Percentiles rank a stretch among this genome's conserved stretches.
These are phyloP conservation scores for Pythium aristosporum DNA, from an alignment of 352 stramenopile genomes.

Conservation along the genomic window DNA sequence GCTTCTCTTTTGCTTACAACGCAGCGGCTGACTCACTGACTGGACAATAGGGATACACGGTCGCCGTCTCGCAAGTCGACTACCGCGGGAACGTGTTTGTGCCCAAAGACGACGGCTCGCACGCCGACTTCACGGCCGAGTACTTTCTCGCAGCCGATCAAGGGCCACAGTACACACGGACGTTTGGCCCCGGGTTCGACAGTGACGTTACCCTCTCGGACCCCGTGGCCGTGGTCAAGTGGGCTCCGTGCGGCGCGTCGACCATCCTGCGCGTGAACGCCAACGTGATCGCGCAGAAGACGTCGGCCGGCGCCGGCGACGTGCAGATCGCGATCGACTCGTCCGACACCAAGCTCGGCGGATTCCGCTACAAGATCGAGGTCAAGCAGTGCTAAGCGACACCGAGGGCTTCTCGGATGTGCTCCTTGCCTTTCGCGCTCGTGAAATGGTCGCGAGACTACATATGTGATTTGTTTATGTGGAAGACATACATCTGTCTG, in stretches of 20 bases:
- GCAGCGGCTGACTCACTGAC: too few species aligned
- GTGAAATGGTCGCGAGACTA: too few species aligned
- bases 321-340: conserved; percentile 53
- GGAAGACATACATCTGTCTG: too few species aligned
- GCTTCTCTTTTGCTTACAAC: too few species aligned
- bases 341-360: conserved; percentile 40
- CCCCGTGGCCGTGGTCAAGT: conserved; percentile 40
- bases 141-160: conserved; percentile 51
- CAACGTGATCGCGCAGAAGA: conserved; percentile 42
- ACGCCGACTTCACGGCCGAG: conserved; percentile 44
- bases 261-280: conserved; percentile 53
- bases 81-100: conserved; percentile 47
- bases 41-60: conserved; percentile 13
- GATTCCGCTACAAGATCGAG: conserved; percentile 50
- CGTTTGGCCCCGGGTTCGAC: conserved; percentile 33
- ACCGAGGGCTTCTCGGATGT: too few species aligned
- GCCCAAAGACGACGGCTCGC: conserved; percentile 30
- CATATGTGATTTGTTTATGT: too few species aligned
- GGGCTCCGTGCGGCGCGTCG: conserved; percentile 42
- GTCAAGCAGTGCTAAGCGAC: conserved; percentile 22
- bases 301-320: conserved; percentile 24
- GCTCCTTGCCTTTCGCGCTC: too few species aligned
- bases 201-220: conserved; percentile 28
- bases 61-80: conserved; percentile 41
- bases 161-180: conserved; percentile 31